Base-by-base conservation (phyloP, 345 rosid genomes). In the Citrus inodora region DNA sequence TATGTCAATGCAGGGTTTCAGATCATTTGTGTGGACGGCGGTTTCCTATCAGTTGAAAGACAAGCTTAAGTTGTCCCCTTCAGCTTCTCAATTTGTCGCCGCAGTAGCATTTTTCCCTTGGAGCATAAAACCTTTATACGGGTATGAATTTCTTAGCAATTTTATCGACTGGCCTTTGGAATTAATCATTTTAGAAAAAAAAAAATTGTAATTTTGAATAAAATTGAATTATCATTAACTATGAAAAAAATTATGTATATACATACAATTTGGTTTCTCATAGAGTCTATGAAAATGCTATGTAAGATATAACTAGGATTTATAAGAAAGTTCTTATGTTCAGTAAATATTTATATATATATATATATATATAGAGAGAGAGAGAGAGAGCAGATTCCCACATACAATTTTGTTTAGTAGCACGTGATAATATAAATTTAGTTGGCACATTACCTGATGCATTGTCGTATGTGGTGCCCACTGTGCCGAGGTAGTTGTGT, bases 1-100 rank as follows among this genome's bases (percentile, higher is more conserved):
- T 81, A 35, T 77, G 70, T 38, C 10, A 66, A 51, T 83, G 63
- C 82, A 96, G 99, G 98, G 99, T 83, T 96, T 96, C 87, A 87
- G 98, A 82, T 94, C 99, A 71, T 94, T 96, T 74, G 99, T 92
- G 33, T 94, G 99, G 98, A 94, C 99, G 33, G 97, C 97, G 9
- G 97, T 96, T 85, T 96, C 99, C 0, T 96, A 96, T 83, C 99
- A 90, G 88, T 87, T 96, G 25, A 96, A 96, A 81, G 99, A 96
- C 83, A 83, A 75, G 84, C 95, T 94, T 76, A 87, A 87, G 79
- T 85, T 96, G 88, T 94, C 99, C 13, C 99, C 98, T 46, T 94
- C 99, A 70, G 94, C 98, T 80, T 94, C 99, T 33, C 98, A 96
- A 82, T 92, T 94, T 27, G 93, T 94, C 59, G 86, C 84, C 78